A percentile compares a stretch with the other conserved stretches of the same genome.
phyloP scores from a whole-genome alignment of 1,139 yeast species.

The Magnusiomyces starmeri region DNA sequence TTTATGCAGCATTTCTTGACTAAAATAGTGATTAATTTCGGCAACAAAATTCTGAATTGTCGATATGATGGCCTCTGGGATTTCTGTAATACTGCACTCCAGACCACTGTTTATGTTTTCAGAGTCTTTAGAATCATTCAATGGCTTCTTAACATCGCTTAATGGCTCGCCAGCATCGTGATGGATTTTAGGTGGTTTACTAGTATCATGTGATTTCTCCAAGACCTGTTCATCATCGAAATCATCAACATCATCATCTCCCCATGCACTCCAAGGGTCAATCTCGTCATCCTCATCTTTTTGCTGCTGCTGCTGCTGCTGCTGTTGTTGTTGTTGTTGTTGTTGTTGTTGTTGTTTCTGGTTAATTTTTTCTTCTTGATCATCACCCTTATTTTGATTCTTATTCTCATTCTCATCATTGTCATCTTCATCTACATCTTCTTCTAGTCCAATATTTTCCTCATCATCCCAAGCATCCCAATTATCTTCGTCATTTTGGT shows the following conservation, averaged over 20 bases:
- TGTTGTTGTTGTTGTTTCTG: no score
- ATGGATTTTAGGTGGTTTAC: neutral
- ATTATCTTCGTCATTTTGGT: constrained; percentile 13
- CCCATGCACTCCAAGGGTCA: constrained; percentile 25
- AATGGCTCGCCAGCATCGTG: neutral
- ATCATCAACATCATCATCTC: constrained; percentile 21
- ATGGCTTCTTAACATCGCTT: neutral
- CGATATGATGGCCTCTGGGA: constrained; percentile 8
- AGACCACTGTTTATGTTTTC: constrained; percentile 5
- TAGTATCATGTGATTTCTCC: neutral
- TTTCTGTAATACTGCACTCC: constrained; percentile 11
- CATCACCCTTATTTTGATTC: neutral
- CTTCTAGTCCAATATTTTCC: no score
- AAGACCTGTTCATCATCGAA: constrained; percentile 8
- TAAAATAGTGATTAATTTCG: constrained; percentile 6
- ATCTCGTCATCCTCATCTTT: constrained; percentile 1
- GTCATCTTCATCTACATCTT: constrained; percentile 1
- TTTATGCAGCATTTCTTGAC: neutral
- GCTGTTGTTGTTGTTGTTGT: no score
- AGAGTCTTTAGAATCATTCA: no score
- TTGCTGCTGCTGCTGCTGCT: no score
- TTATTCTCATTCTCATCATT: neutral
- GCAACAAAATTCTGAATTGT: constrained; percentile 8
- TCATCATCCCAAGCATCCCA: constrained; percentile 11
- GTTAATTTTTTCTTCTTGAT: no score